Percentiles rank a stretch among this genome's conserved stretches.
phyloP scores from a whole-genome alignment of 2,329 filamentous ascomycete species.

The Leptographium wingfieldii region DNA sequence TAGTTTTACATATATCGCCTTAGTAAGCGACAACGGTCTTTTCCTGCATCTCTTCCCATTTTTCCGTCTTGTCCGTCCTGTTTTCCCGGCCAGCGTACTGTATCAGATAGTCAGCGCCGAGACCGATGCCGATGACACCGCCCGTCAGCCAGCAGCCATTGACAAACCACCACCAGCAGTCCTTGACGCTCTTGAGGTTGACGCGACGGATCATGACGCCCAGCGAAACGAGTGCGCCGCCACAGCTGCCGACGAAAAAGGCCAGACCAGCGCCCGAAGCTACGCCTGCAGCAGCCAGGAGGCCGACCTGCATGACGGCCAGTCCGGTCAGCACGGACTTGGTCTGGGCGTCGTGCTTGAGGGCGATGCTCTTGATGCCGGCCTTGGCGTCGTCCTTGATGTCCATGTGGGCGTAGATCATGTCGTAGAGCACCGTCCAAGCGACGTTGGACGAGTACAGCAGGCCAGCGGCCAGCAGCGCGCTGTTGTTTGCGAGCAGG shows the following conservation, averaged over 20 bases:
- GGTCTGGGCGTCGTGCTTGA: slow-evolving; percentile 65
- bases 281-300: slow-evolving; percentile 58
- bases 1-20: neutral
- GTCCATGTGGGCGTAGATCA: slow-evolving; percentile 90
- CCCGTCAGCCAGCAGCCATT: slow-evolving; percentile 60
- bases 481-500: slow-evolving; percentile 49
- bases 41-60: neutral
- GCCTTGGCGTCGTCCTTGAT: slow-evolving; percentile 75
- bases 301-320: slow-evolving; percentile 53
- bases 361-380: slow-evolving; percentile 78
- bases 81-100: slow-evolving; percentile 24
- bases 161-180: slow-evolving; percentile 69
- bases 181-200: slow-evolving; percentile 50
- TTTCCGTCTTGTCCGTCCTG: slow-evolving; percentile 9
- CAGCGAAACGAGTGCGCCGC: slow-evolving; percentile 47
- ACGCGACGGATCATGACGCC: slow-evolving; percentile 56
- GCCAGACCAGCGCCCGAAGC: slow-evolving; percentile 55
- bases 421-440: slow-evolving; percentile 84
- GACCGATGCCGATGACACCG: slow-evolving; percentile 44
- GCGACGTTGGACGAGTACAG: slow-evolving; percentile 69
- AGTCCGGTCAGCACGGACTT: slow-evolving; percentile 63
- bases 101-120: slow-evolving; percentile 47
- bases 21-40: neutral
- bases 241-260: slow-evolving; percentile 56
- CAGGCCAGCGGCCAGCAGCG: slow-evolving; percentile 51